Base-by-base conservation (phyloP, 805 yeast genomes). In the Myxozyma nipponensis region DNA sequence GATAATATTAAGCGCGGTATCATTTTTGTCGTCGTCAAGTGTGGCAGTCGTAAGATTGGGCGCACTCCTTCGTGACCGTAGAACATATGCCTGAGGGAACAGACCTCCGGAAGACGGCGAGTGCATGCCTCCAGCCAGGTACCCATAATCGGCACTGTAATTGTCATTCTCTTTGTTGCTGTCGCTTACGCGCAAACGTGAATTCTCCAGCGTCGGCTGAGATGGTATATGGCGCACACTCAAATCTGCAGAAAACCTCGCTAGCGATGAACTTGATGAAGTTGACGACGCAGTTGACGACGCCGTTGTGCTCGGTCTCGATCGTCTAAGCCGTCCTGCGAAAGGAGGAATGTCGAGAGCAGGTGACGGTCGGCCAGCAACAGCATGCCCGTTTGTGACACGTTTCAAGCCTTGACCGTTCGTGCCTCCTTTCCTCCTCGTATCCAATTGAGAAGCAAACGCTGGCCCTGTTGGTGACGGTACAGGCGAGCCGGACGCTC, bases 341-440 rank as follows among this genome's bases (percentile, higher is more conserved):
- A 18, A 46, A n/a, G 44, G 44, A 4, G 49, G 45, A 21, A 46
- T 39, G n/a, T 46, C 44, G 6, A 39, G 45, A n/a, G 39, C 49
- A 2, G 49, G 39, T 28, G 32, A 28, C 13, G 32, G 32, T 28
- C 32, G 7, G 32, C 32, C 32, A 9, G 32, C 32, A 28, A 28
- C 32, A 9, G 32, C 32, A 28, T 28, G 32, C 13, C 32, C 32
- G 13, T 28, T 28, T 28, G 7, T 28, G 32, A 28, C 13, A 28
- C 32, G n/a, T n/a, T n/a, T n/a, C n/a, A n/a, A n/a, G n/a, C n/a
- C n/a, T n/a, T n/a, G n/a, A n/a, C n/a, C n/a, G n/a, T n/a, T n/a
- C n/a, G n/a, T n/a, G n/a, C n/a, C n/a, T n/a, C n/a, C n/a, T n/a
- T n/a, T n/a, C n/a, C n/a, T n/a, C n/a, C n/a, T n/a, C n/a, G n/a